Evolutionary conservation across 2,329 filamentous ascomycete genomes (phyloP).

Genomic region (Hypocrella siamensis): DNA sequence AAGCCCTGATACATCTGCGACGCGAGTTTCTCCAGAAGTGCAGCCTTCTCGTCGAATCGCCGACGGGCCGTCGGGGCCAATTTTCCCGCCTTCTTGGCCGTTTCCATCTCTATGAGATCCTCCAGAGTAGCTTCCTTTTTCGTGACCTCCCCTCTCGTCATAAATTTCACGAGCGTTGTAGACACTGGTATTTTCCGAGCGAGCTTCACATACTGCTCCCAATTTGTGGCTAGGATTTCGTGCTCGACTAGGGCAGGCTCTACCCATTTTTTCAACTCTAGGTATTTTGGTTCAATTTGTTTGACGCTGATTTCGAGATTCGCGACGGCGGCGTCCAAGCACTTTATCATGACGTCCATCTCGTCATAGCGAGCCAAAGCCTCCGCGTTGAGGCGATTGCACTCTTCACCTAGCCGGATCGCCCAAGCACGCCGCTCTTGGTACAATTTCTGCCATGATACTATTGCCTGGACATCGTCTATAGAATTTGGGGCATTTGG

Average conservation of each 20-base stretch:
- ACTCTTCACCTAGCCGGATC: conserved; percentile 51
- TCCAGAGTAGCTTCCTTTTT: conserved; percentile 45
- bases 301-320: conserved; percentile 68
- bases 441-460: conserved; percentile 82
- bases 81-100: conserved; percentile 55
- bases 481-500: conserved; percentile 70
- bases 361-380: conserved; percentile 54
- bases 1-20: conserved; percentile 45
- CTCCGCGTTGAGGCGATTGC: conserved; percentile 45
- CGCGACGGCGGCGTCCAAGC: conserved; percentile 68
- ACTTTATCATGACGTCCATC: conserved; percentile 62
- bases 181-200: conserved; percentile 50
- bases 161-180: conserved; percentile 48
- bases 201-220: conserved; percentile 53
- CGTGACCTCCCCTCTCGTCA: conserved; percentile 31
- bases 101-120: conserved; percentile 61
- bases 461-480: conserved; percentile 60
- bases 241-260: conserved; percentile 53
- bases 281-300: conserved; percentile 54
- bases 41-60: conserved; percentile 42
- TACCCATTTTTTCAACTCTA: conserved; percentile 56
- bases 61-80: conserved; percentile 42
- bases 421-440: conserved; percentile 71
- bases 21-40: conserved; percentile 45
- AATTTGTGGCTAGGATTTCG: conserved; percentile 42